Evolutionary conservation across 805 yeast genomes (phyloP).

Genomic region (Metschnikowia orientalis): DNA sequence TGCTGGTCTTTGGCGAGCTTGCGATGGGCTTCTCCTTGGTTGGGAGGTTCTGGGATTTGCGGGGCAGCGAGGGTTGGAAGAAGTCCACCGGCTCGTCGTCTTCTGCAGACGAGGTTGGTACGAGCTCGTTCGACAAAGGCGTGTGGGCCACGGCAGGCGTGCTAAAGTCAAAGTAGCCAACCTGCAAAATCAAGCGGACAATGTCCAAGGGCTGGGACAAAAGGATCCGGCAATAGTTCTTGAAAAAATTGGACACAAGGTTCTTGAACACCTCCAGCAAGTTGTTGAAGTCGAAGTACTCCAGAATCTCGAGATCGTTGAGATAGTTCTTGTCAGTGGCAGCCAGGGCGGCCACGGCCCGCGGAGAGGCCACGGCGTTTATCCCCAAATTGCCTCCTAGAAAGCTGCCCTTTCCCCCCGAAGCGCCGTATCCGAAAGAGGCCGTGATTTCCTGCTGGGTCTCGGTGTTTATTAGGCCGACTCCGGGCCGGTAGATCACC

Average conservation of each 20-base stretch:
- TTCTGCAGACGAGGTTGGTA: conserved; percentile 1
- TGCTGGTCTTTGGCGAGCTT: conserved; percentile 3
- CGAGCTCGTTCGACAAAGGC: conserved; percentile 2
- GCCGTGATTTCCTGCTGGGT: conserved; percentile 35
- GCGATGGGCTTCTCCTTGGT: background rate
- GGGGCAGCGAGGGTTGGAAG: conserved; percentile 23
- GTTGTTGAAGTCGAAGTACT: conserved; percentile 58
- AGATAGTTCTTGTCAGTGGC: conserved; percentile 38
- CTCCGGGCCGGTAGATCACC: conserved; percentile 56
- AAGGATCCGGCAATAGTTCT: conserved; percentile 64
- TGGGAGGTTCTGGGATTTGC: conserved; percentile 6
- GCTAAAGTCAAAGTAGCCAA: conserved; percentile 53
- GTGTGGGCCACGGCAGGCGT: background rate
- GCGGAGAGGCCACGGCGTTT: conserved; percentile 3
- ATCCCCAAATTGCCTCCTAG: conserved; percentile 13
- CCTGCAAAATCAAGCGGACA: conserved; percentile 71
- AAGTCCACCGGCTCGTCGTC: conserved; percentile 31
- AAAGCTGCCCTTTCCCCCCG: conserved; percentile 8
- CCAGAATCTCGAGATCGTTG: conserved; percentile 60
- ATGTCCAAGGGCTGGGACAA: conserved; percentile 88
- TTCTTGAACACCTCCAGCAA: conserved; percentile 54
- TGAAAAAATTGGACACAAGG: conserved; percentile 56
- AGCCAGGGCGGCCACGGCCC: conserved; percentile 3
- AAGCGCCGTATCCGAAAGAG: conserved; percentile 19
- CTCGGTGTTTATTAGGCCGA: conserved; percentile 52